These are phyloP conservation scores for Ettlia oleoabundans DNA, from an alignment of 139 green algal genomes.

Conservation along the genomic window DNA sequence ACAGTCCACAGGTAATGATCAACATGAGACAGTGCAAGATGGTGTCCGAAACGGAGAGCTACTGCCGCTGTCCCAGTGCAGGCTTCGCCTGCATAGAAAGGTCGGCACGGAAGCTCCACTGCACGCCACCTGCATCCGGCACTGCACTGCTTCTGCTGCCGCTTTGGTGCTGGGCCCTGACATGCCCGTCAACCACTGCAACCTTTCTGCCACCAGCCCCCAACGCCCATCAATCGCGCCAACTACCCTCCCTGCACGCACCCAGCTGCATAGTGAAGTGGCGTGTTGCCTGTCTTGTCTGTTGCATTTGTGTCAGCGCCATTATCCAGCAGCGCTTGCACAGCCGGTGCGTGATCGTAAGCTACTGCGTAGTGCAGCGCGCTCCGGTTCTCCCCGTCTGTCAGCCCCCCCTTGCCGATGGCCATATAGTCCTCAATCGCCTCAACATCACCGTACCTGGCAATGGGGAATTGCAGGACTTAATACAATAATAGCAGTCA, in stretches of 20 bases:
- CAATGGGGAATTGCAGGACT: too few species aligned
- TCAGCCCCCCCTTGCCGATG: conserved; percentile 75
- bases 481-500: too few species aligned
- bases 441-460: conserved; percentile 84
- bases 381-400: conserved; percentile 72
- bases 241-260: neutral
- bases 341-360: neutral
- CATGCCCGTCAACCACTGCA: too few species aligned
- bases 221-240: too few species aligned
- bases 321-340: conserved; percentile 43
- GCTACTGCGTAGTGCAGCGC: conserved; percentile 80
- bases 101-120: too few species aligned
- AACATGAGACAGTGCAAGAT: neutral
- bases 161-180: too few species aligned
- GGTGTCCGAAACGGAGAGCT: too few species aligned
- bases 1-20: too few species aligned
- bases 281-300: conserved; percentile 76
- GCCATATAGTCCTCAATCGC: conserved; percentile 86
- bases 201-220: too few species aligned
- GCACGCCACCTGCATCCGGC: too few species aligned
- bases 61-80: neutral
- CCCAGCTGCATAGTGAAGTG: conserved; percentile 78
- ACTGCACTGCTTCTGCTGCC: too few species aligned
- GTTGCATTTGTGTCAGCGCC: conserved; percentile 44
- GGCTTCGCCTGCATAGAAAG: neutral